Conservation (phyloP, 176 grass and related monocot genomes). For the Neostapfia colusana region DNA sequence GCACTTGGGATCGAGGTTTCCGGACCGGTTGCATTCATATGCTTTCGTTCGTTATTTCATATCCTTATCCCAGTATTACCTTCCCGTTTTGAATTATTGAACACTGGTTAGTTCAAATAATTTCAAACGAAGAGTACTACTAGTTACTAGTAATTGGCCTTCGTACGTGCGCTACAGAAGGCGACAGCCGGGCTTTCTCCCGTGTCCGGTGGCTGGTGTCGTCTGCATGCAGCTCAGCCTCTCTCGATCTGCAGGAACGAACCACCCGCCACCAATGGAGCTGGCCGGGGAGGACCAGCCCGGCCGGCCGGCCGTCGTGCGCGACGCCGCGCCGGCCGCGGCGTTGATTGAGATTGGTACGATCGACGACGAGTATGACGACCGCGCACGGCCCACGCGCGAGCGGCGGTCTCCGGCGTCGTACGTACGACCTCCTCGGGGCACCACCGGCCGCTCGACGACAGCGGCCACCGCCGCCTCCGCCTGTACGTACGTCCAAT, state of each 20-base stretch:
- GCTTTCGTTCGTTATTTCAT: background rate
- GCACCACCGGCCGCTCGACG: background rate
- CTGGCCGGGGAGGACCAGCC: too few species aligned
- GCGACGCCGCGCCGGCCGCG: too few species aligned
- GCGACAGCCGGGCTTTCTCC: too few species aligned
- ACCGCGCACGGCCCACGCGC: background rate
- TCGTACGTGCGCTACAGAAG: background rate
- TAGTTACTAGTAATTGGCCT: too few species aligned
- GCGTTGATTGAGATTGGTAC: background rate
- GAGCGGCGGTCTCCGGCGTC: background rate
- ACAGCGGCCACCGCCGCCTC: background rate
- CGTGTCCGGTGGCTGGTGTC: background rate
- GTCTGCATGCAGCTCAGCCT: background rate
- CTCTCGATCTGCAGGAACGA: too few species aligned
- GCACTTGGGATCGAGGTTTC: too few species aligned
- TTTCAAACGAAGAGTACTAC: too few species aligned
- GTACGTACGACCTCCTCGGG: background rate
- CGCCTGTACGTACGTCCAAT: background rate
- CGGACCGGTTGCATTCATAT: background rate
- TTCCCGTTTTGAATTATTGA: too few species aligned
- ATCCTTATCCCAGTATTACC: background rate
- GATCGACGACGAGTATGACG: background rate
- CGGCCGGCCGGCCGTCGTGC: background rate
- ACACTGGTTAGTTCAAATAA: too few species aligned
- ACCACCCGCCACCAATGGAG: too few species aligned